These are phyloP conservation scores for Colletotrichum sp. DNA, from an alignment of 2,329 filamentous ascomycete genomes.

Conservation along the genomic window DNA sequence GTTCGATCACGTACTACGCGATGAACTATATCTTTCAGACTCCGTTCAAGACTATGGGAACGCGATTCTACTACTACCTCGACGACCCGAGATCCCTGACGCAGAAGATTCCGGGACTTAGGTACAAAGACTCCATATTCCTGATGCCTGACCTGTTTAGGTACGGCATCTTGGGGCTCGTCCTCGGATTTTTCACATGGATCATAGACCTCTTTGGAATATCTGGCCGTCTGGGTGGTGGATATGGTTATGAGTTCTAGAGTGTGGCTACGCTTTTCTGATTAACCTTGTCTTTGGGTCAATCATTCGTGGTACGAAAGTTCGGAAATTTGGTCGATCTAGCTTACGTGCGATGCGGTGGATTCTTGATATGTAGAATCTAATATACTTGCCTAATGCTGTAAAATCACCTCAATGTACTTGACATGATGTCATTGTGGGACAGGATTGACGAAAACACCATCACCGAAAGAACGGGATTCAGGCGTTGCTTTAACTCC, in stretches of 20 bases:
- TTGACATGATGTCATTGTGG: rapidly evolving
- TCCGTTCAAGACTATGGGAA: constrained; percentile 4
- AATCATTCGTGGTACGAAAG: neutral
- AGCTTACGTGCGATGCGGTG: neutral
- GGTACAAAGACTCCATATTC: constrained; percentile 6
- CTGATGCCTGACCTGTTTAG: neutral
- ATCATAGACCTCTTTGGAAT: neutral
- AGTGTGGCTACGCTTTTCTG: rapidly evolving
- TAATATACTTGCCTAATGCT: neutral
- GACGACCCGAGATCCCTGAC: neutral
- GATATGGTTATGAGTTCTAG: constrained; percentile 7
- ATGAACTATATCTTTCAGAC: neutral
- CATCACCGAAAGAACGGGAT: neutral
- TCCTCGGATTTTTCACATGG: constrained; percentile 1
- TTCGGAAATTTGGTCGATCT: rapidly evolving
- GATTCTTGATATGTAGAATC: rapidly evolving
- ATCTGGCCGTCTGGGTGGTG: neutral
- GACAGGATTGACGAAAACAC: rapidly evolving
- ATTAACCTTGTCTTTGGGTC: neutral
- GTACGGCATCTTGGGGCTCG: neutral
- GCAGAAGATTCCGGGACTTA: neutral
- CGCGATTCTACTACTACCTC: neutral
- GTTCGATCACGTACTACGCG: neutral
- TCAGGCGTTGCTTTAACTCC: rapidly evolving
- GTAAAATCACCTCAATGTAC: neutral